Conservation (phyloP, 768 basidiomycete species). For the Megacollybia marginata region DNA sequence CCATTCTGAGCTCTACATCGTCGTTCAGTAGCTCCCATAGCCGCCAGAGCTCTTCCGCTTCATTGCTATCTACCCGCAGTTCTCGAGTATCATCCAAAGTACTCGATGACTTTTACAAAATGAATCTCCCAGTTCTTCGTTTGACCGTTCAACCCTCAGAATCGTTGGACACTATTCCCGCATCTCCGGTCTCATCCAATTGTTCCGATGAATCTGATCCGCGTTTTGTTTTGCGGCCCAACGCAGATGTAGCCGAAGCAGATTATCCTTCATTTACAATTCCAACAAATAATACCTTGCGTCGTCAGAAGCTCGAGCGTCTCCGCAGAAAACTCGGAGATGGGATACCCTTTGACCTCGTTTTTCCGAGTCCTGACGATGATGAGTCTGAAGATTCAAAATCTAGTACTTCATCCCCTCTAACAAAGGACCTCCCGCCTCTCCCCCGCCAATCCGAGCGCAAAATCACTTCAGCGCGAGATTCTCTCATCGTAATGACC, state of each 20-base stretch:
- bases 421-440: slow-evolving; percentile 1
- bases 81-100: not conserved
- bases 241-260: slow-evolving; percentile 3
- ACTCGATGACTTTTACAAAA: slow-evolving; percentile 1
- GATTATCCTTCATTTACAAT: slow-evolving; percentile 18
- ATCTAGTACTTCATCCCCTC: not conserved
- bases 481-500: slow-evolving; percentile 2
- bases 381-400: not conserved
- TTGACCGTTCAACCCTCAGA: not conserved
- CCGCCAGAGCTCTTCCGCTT: not conserved
- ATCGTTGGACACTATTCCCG: not conserved
- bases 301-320: slow-evolving; percentile 57
- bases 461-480: not conserved
- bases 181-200: not conserved
- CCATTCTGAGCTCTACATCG: too few species aligned
- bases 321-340: slow-evolving; percentile 56
- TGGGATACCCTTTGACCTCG: slow-evolving; percentile 51
- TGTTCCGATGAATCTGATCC: slow-evolving; percentile 5
- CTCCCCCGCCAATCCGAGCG: not conserved
- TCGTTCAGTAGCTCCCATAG: too few species aligned
- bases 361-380: slow-evolving; percentile 35
- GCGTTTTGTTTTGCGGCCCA: slow-evolving; percentile 14
- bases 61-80: not conserved
- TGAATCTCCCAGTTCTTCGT: slow-evolving; percentile 14
- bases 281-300: slow-evolving; percentile 30